Evolutionary conservation across 2,329 filamentous ascomycete genomes (phyloP).

Genomic region (Penicillium paneum): DNA sequence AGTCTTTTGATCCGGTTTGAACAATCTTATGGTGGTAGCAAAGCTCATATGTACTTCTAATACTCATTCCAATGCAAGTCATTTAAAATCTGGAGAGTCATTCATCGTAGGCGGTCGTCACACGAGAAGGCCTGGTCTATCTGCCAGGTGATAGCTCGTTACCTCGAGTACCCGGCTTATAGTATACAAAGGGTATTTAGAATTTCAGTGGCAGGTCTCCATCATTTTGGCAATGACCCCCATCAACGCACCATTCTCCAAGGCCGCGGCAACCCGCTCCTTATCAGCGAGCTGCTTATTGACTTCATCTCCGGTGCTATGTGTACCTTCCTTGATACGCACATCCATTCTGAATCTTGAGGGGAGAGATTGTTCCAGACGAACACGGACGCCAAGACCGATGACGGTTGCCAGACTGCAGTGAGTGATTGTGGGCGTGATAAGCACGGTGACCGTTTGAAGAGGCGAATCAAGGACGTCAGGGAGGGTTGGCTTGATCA

Average conservation of each 20-base stretch:
- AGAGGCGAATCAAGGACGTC: slow-evolving; percentile 57
- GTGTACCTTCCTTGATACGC: slow-evolving; percentile 91
- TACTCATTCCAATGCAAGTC: slow-evolving; percentile 13
- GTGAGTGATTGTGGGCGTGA: slow-evolving; percentile 95
- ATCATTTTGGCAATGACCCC: slow-evolving; percentile 91
- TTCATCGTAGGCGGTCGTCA: slow-evolving; percentile 5
- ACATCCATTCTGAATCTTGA: slow-evolving; percentile 91
- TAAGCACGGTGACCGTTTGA: slow-evolving; percentile 75
- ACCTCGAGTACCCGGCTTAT: neutral
- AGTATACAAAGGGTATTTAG: neutral
- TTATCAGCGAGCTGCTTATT: slow-evolving; percentile 97
- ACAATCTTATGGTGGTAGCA: slow-evolving; percentile 1
- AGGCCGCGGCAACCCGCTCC: slow-evolving; percentile 87
- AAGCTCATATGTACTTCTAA: slow-evolving; percentile 24
- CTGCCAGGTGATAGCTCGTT: neutral
- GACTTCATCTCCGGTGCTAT: slow-evolving; percentile 89
- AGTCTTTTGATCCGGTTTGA: slow-evolving; percentile 13
- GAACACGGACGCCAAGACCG: slow-evolving; percentile 84
- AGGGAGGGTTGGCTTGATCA: slow-evolving; percentile 67
- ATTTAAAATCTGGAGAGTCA: neutral
- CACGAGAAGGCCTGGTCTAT: neutral
- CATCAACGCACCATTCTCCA: slow-evolving; percentile 90
- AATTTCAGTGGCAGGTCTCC: slow-evolving; percentile 67
- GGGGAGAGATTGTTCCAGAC: slow-evolving; percentile 85
- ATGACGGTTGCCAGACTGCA: slow-evolving; percentile 96